Evolutionary conservation across 345 rosid species (phyloP), one percentile per base, ranked within the genome.

Genomic region (Linum tenue): DNA sequence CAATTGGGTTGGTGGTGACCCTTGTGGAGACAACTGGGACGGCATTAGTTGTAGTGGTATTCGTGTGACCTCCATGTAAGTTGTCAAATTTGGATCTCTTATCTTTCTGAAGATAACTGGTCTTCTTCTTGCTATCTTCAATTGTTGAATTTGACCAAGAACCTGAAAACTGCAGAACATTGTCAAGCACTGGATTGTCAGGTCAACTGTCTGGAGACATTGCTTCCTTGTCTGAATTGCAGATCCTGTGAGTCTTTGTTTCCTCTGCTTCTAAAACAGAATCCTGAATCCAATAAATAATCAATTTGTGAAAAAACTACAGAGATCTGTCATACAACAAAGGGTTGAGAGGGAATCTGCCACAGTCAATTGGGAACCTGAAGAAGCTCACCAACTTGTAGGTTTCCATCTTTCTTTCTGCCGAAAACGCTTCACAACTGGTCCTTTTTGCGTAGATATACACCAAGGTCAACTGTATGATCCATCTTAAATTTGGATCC

Each of bases 271-370:
- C 31, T 22, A 22, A 22, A 22, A 22, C 31, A 22, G 31, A 22
- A 22, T 22, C 31, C 31, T 22, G 31, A 22, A 22, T 22, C 31
- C 31, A 22, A 22, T 22, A 22, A 22, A 22, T 22, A 22, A 22
- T 22, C 31, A 22, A 22, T 22, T 22, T 22, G 31, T 22, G 31
- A 22, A 22, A 22, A 22, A 22, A 22, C 31, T 22, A 22, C 31
- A 22, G 31, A 1, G 99, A 91, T 81, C 78, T 95, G 66, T 89
- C 97, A 7, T 84, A 70, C 78, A 95, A 91, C 78, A 37, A 65
- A 59, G 79, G 59, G 50, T 74, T 95, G 55, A 60, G 37, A 5
- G 99, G 99, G 77, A 5, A 91, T 63, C 79, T 95, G 67, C 96
- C 99, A 58, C 0, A 55, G n/a, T 50, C 76, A 3, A 87, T 91